Base-by-base conservation (phyloP, 768 basidiomycete species). In the Suillus cothurnatus region DNA sequence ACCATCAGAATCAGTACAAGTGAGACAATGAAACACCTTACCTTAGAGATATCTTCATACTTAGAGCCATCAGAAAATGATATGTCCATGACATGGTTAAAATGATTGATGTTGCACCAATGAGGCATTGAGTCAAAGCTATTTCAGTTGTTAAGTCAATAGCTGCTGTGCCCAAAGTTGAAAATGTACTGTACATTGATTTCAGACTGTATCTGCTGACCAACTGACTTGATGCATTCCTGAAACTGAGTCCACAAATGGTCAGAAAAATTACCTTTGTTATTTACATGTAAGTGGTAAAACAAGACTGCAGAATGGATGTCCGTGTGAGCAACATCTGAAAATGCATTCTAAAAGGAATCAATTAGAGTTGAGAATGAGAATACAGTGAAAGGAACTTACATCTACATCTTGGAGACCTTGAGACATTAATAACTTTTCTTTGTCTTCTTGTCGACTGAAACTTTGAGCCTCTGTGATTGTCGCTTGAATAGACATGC, bases 231-330 rank as follows among this genome's bases (percentile, higher is more conserved):
- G 12, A 77, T 19, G 32, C 67, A 43, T 6, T 32, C 26, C 61
- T 74, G 70, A 15, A 81, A 34, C 43, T 73, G 64, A 1, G 9
- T 38, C 61, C 72, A 73, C 8, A 81, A 57, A 65, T 81, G 81
- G 39, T 77, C 67, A 9, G 72, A 67, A 52, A 71, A 76, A 6
- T 79, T 59, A 2, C 81, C 82, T 56, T 66, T 65, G 52, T 73
- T 55, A 65, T 79, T 71, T 26, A 70, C 69, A 71, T 84, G 83
- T n/a, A 83, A 74, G 5, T 72, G 70, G 67, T 84, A 81, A 65
- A 74, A 81, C 8, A 76, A 77, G 1, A 76, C 26, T 38, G 78
- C 75, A 21, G 55, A 38, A 64, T 78, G 67, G 21, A 77, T 73
- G 65, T 82, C 79, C 6, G 75, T 77, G 61, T 74, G 61, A 32